Evolutionary conservation across 129 eudicot genomes (phyloP).

Genomic region (Heracleum sosnowskyi): DNA sequence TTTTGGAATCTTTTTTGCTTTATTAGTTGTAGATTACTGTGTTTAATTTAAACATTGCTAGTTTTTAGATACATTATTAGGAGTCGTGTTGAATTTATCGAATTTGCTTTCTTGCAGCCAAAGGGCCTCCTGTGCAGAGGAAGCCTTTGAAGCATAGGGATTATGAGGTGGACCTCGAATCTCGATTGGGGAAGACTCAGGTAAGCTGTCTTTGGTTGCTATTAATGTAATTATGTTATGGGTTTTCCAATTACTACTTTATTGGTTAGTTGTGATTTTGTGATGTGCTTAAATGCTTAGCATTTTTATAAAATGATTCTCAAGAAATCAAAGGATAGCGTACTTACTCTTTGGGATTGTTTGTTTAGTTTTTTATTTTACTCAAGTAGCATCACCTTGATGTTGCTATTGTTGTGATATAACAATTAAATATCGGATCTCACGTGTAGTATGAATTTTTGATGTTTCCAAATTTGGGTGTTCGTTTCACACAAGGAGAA

Average conservation of each 20-base stretch:
- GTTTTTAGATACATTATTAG: background rate
- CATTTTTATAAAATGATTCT: background rate
- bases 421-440: background rate
- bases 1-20: background rate
- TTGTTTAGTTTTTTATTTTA: background rate
- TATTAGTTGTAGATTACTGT: background rate
- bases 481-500: background rate
- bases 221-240: background rate
- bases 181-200: constrained; percentile 98
- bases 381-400: background rate
- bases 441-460: background rate
- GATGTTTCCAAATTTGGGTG: background rate
- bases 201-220: constrained; percentile 22
- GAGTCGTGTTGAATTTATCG: background rate
- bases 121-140: constrained; percentile 88
- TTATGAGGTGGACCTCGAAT: constrained; percentile 92
- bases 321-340: background rate
- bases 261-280: background rate
- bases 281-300: background rate
- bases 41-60: background rate
- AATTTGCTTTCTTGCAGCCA: constrained; percentile 46
- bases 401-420: background rate
- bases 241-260: background rate
- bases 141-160: constrained; percentile 96
- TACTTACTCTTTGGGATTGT: background rate